Percentiles rank a stretch among this genome's conserved stretches.
phyloP scores from a whole-genome alignment of 2,329 filamentous ascomycete genomes.

The Sordariomycetes sp. region DNA sequence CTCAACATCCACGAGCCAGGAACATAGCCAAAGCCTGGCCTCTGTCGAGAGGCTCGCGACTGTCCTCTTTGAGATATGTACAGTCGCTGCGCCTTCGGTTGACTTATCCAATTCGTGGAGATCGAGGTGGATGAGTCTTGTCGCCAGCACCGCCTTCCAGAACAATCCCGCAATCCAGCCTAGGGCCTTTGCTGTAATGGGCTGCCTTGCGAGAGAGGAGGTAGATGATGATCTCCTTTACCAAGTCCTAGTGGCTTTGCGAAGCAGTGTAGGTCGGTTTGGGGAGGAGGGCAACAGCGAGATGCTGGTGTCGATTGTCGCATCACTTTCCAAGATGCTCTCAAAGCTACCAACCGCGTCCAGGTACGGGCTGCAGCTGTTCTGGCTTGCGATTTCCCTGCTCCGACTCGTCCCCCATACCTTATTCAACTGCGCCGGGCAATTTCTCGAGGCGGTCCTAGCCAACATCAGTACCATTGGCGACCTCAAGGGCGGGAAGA shows the following conservation, averaged over 20 bases:
- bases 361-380: conserved; percentile 57
- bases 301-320: conserved; percentile 59
- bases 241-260: conserved; percentile 57
- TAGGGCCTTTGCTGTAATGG: conserved; percentile 60
- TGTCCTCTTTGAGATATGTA: conserved; percentile 52
- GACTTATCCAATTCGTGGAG: conserved; percentile 60
- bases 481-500: conserved; percentile 47
- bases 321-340: conserved; percentile 61
- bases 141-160: conserved; percentile 62
- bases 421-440: conserved; percentile 56
- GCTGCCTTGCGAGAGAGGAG: conserved; percentile 58
- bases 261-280: conserved; percentile 54
- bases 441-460: conserved; percentile 54
- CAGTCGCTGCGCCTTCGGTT: conserved; percentile 50
- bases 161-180: conserved; percentile 64
- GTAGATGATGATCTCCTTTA: conserved; percentile 63
- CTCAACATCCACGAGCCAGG: conserved; percentile 43
- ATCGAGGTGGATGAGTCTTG: conserved; percentile 63
- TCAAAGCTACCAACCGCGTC: conserved; percentile 55
- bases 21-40: conserved; percentile 36
- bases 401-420: conserved; percentile 50
- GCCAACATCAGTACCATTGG: conserved; percentile 52
- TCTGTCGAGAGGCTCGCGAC: conserved; percentile 52
- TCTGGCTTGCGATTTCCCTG: conserved; percentile 59
- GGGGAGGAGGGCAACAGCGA: conserved; percentile 54